Evolutionary conservation across 495 filamentous ascomycete genomes (phyloP), one percentile per base, ranked within the genome.

Genomic region (Hyaloscypha bicolor): DNA sequence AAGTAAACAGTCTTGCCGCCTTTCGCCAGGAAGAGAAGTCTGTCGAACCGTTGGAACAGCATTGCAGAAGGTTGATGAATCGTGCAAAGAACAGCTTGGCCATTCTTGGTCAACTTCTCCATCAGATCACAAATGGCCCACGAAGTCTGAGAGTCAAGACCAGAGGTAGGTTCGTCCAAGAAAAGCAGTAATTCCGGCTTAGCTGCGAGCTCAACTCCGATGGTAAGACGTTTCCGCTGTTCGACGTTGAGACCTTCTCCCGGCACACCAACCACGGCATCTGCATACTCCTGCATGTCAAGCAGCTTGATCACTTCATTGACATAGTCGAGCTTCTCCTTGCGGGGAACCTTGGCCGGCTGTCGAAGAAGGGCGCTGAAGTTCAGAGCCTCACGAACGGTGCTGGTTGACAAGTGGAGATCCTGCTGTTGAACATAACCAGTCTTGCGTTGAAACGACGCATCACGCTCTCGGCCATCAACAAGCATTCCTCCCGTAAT

Each of bases 351-450:
- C 31, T 86, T 83, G 9, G 85, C 87, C 9, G 94, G 92, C 72
- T 97, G 94, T 57, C 93, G 88, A 21, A 97, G 86, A 30, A 93
- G 75, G 51, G 93, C 93, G 66, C 87, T 90, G 77, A 97, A 97
- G 55, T 84, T 83, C n/a, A 97, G 82, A 29, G 65, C 65, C 74
- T 91, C 93, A 62, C 93, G 87, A 48, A 97, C 93, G 4, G 94
- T 97, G 2, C 88, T 86, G 1, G 93, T 96, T 35, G 88, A 81
- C 30, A 96, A 83, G 76, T 96, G 93, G 16, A 97, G 84, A 85
- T 97, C 94, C 77, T 96, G 93, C 76, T 97, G 94, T 71, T 97
- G 92, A 19, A 94, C 94, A 71, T 97, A 97, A 33, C 93, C 93
- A 2, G 93, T 96, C 80, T 94, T 95, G 52, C 93, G 89, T 74